Conservation (phyloP, 169 alveolate genomes). For the Neospora caninum region DNA sequence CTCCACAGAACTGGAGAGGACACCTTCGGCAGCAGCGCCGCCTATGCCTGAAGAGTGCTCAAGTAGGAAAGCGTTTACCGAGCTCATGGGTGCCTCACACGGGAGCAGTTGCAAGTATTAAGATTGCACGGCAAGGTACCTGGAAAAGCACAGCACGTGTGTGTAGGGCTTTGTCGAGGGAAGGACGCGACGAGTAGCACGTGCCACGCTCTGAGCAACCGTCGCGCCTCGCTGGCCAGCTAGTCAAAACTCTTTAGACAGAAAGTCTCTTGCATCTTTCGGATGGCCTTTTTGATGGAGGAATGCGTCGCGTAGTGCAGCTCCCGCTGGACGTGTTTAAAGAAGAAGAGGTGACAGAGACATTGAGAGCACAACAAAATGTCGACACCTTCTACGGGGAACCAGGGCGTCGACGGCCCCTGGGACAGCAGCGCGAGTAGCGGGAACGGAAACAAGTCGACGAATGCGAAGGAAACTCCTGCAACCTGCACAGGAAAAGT, state of each 20-base stretch:
- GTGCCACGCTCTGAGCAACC: too few species aligned
- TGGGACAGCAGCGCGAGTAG: background rate
- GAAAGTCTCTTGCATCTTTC: slow-evolving; percentile 23
- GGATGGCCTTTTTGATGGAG: background rate
- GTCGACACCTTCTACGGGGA: background rate
- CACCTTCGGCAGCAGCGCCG: too few species aligned
- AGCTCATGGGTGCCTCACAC: too few species aligned
- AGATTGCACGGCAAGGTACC: too few species aligned
- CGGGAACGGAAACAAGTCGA: slow-evolving; percentile 30
- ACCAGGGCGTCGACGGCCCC: background rate
- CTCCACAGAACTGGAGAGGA: too few species aligned
- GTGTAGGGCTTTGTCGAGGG: too few species aligned
- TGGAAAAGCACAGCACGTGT: too few species aligned
- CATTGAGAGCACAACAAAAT: background rate
- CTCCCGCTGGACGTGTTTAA: slow-evolving; percentile 22
- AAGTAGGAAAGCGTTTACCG: too few species aligned
- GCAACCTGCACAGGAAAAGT: background rate
- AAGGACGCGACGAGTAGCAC: too few species aligned
- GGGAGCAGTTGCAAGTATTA: too few species aligned
- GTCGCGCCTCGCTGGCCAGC: background rate
- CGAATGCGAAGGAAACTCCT: background rate
- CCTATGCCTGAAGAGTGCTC: too few species aligned
- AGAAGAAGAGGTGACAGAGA: background rate
- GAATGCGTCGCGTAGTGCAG: background rate
- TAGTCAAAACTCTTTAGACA: background rate